Conservation (phyloP, 2,329 filamentous ascomycete genomes). For the Pseudogymnoascus sp. region DNA sequence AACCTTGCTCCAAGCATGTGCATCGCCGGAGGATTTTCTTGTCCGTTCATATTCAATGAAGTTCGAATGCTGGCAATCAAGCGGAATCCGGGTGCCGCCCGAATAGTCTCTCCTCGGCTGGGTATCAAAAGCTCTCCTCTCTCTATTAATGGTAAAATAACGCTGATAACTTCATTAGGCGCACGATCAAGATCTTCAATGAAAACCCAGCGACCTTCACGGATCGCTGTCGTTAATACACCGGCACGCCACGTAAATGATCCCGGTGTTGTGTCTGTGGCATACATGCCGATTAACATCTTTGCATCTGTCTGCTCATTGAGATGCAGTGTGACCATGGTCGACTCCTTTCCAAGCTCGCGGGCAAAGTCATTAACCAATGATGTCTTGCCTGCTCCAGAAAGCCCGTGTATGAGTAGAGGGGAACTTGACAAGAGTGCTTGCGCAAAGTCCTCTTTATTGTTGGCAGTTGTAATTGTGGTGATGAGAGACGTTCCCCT, state of each 20-base stretch:
- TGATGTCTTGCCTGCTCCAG: conserved; percentile 86
- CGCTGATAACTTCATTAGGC: conserved; percentile 89
- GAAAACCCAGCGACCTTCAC: conserved; percentile 90
- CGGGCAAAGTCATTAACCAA: conserved; percentile 74
- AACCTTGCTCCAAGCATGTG: conserved; percentile 74
- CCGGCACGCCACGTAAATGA: conserved; percentile 89
- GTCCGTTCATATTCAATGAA: conserved; percentile 56
- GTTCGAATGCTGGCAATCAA: conserved; percentile 88
- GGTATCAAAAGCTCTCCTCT: conserved; percentile 84
- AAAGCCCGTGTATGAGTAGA: conserved; percentile 69
- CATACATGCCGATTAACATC: conserved; percentile 88
- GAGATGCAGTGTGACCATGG: conserved; percentile 87
- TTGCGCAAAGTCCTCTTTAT: conserved; percentile 60
- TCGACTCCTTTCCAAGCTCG: conserved; percentile 66
- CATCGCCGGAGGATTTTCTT: conserved; percentile 55
- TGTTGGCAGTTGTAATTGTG: conserved; percentile 64
- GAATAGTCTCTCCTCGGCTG: conserved; percentile 75
- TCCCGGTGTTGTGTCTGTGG: conserved; percentile 76
- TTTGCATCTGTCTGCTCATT: conserved; percentile 99
- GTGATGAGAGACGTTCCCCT: conserved; percentile 49
- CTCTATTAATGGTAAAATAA: conserved; percentile 85
- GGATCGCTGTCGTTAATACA: conserved; percentile 86
- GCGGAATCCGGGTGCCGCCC: conserved; percentile 75
- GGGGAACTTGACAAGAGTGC: conserved; percentile 61
- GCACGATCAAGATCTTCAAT: conserved; percentile 96